Percentiles rank a stretch among this genome's conserved stretches.
Conservation (phyloP, 1,284 basidiomycete species). For the Termitomyces sp. region DNA sequence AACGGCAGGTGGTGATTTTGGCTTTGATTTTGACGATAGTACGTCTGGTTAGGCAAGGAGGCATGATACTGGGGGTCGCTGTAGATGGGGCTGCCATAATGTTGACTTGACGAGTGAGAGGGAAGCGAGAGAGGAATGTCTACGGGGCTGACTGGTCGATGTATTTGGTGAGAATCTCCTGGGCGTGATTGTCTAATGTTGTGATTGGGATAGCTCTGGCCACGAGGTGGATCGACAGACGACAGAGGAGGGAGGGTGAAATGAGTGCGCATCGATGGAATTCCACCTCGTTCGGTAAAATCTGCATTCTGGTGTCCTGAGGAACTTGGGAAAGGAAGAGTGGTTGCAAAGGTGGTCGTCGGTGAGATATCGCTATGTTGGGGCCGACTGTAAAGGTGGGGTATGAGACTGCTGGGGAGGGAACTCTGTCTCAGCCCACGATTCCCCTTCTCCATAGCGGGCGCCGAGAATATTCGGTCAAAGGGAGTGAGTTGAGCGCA, state of each 20-base stretch:
- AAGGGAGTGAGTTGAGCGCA: conserved; percentile 14
- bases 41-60: conserved; percentile 18
- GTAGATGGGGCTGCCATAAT: conserved; percentile 24
- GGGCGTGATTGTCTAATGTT: conserved; percentile 11
- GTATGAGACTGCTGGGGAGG: conserved; percentile 43
- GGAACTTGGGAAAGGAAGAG: conserved; percentile 21
- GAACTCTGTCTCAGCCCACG: conserved; percentile 35
- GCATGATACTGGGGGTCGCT: conserved; percentile 28
- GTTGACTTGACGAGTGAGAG: conserved; percentile 20
- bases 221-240: conserved; percentile 10
- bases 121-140: conserved; percentile 16
- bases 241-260: conserved; percentile 13
- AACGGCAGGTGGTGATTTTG: conserved; percentile 17
- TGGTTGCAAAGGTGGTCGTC: conserved; percentile 17
- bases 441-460: conserved; percentile 30
- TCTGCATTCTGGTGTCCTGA: conserved; percentile 4
- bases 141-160: conserved; percentile 8
- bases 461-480: conserved; percentile 4
- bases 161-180: conserved; percentile 1
- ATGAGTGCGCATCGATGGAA: conserved; percentile 15
- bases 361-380: conserved; percentile 24
- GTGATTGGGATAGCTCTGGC: conserved; percentile 9
- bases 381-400: conserved; percentile 37
- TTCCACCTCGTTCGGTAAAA: conserved; percentile 7
- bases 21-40: conserved; percentile 14